Conservation (phyloP, 768 basidiomycete species). For the Tulasnella sp. region DNA sequence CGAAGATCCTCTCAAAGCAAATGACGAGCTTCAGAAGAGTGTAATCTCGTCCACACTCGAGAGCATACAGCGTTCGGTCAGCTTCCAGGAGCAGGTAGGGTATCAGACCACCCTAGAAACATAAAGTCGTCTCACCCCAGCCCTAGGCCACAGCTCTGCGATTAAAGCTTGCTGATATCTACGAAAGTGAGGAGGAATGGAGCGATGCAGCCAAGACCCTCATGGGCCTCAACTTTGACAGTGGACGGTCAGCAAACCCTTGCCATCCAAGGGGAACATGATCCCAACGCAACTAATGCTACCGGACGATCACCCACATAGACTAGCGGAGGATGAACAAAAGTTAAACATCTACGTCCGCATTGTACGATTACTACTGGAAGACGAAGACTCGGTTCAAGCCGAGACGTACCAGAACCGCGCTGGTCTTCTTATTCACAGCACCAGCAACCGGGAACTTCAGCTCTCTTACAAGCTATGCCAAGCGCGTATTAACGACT, state of each 20-base stretch:
- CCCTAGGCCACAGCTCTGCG: slow-evolving; percentile 72
- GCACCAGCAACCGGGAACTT: slow-evolving; percentile 71
- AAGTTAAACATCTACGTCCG: slow-evolving; percentile 89
- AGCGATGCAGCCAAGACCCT: slow-evolving; percentile 86
- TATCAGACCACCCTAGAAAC: not conserved
- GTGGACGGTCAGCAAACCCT: slow-evolving; percentile 58
- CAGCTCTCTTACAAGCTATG: slow-evolving; percentile 83
- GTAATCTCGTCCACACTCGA: slow-evolving; percentile 72
- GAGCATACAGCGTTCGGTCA: slow-evolving; percentile 72
- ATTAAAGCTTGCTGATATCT: slow-evolving; percentile 85
- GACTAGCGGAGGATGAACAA: slow-evolving; percentile 59
- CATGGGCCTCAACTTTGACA: slow-evolving; percentile 88
- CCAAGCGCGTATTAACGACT: slow-evolving; percentile 93
- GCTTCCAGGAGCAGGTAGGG: slow-evolving; percentile 91
- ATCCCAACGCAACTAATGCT: not conserved
- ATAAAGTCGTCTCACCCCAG: slow-evolving; percentile 27
- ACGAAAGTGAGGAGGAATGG: slow-evolving; percentile 91
- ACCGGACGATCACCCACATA: not conserved
- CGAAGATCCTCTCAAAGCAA: slow-evolving; percentile 50
- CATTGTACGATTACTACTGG: slow-evolving; percentile 87
- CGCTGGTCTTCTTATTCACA: slow-evolving; percentile 83
- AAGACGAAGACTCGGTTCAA: slow-evolving; percentile 94
- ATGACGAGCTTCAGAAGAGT: slow-evolving; percentile 56
- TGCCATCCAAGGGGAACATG: not conserved
- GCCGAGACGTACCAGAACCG: slow-evolving; percentile 99